A percentile compares a stretch with the other conserved stretches of the same genome.
Evolutionary conservation across 306 rosid genomes (phyloP).

Genomic region (Chamaecrista fasciculata): DNA sequence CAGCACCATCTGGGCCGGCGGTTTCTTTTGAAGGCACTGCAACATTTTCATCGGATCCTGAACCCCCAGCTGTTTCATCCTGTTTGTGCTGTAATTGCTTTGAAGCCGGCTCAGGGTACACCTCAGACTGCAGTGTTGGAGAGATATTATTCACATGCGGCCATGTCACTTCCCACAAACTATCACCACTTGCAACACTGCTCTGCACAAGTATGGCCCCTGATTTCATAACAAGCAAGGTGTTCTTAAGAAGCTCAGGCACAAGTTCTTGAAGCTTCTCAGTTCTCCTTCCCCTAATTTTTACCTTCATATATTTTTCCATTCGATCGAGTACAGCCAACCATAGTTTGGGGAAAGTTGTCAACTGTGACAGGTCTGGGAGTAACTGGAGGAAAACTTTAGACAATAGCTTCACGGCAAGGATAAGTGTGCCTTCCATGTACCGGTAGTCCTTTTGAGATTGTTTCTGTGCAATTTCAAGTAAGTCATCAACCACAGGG

Average conservation of each 20-base stretch:
- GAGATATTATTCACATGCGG: slow-evolving; percentile 61
- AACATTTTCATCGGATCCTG: slow-evolving; percentile 40
- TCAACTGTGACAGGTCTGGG: slow-evolving; percentile 53
- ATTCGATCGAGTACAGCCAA: slow-evolving; percentile 65
- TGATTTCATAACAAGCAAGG: slow-evolving; percentile 75
- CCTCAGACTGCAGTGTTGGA: slow-evolving; percentile 73
- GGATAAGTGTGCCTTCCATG: slow-evolving; percentile 90
- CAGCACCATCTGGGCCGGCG: slow-evolving; percentile 37
- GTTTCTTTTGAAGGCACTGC: slow-evolving; percentile 44
- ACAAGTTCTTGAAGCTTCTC: slow-evolving; percentile 86
- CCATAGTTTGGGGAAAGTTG: slow-evolving; percentile 83
- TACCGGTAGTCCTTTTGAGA: slow-evolving; percentile 77
- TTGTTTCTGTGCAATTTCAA: slow-evolving; percentile 71
- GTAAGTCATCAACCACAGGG: slow-evolving; percentile 74
- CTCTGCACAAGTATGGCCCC: slow-evolving; percentile 49
- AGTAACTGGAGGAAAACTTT: slow-evolving; percentile 77
- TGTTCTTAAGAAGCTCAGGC: slow-evolving; percentile 88
- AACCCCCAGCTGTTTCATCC: slow-evolving; percentile 42
- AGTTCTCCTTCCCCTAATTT: slow-evolving; percentile 73
- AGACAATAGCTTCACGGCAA: slow-evolving; percentile 81
- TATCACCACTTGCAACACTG: slow-evolving; percentile 57
- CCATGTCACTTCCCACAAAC: slow-evolving; percentile 93
- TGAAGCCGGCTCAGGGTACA: slow-evolving; percentile 65
- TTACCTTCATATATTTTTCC: slow-evolving; percentile 70
- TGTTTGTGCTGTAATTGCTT: slow-evolving; percentile 43